Base-by-base conservation (phyloP, 106 monocot genomes). In the Allium sativum region DNA sequence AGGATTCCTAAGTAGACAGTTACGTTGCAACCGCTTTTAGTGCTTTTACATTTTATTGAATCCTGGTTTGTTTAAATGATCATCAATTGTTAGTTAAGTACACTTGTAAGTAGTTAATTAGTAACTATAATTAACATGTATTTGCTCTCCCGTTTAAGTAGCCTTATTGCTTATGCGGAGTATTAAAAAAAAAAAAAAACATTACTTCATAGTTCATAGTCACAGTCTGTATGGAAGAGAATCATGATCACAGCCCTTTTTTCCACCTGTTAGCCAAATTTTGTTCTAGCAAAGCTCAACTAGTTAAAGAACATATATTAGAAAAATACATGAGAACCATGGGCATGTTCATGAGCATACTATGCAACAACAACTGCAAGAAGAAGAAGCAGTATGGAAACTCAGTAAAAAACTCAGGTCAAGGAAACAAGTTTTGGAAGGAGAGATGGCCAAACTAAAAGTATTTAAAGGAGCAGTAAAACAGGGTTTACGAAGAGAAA, bases 271-370 rank as follows among this genome's bases (percentile, higher is more conserved):
- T 7, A 6, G 6, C 21, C 1, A 0, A 22, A 40, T 12, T 41
- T 10, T 41, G 12, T 42, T 12, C 58, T 9, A 19, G 13, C 57
- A 21, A 57, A 8, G 21, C 10, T 21, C 11, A 21, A 55, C 55
- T 4, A 7, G 18, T 6, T 6, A 15, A 15, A 8, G 4, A 15
- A 20, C 1, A 18, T 3, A 7, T 8, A 2, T 11, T 7, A 14
- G 3, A 3, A 9, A 9, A 60, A 19, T 6, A 55, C 9, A 18
- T 17, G 54, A 17, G 15, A 42, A 44, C 31, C 9, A 87, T 87
- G 87, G 87, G 82, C 31, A 67, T 70, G 44, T 55, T 42, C 10
- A 21, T 55, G 8, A 87, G 87, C 72, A 76, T 58, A 21, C 74
- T 76, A 20, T 55, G 53, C 57, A 11, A 40, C 18, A 43, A 7